phyloP scores from a whole-genome alignment of 805 yeast species.

The Henningerozyma blattae region DNA sequence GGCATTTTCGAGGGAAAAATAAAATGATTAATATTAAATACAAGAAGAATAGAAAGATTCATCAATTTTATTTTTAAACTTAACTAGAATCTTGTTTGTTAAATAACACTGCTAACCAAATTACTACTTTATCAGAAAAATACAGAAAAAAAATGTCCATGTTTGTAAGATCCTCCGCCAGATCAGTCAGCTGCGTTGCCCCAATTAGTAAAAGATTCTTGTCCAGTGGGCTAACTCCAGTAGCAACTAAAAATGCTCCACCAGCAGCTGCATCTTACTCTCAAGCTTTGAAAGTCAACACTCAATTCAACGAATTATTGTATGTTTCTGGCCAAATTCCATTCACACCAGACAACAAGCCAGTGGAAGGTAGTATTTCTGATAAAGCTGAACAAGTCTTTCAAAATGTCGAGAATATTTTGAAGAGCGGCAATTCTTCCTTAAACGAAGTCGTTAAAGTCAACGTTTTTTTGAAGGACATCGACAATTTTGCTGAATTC shows the following conservation, averaged over 20 bases:
- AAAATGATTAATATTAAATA: too few relatives aligned
- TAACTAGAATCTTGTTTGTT: too few relatives aligned
- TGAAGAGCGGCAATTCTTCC: constrained; percentile 77
- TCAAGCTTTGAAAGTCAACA: constrained; percentile 74
- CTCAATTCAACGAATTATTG: constrained; percentile 48
- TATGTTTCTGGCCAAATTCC: constrained; percentile 96
- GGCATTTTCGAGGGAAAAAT: too few relatives aligned
- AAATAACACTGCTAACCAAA: too few relatives aligned
- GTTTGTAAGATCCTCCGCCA: too few relatives aligned
- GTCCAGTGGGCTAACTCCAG: constrained; percentile 28
- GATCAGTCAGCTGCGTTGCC: not conserved
- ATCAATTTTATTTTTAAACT: too few relatives aligned
- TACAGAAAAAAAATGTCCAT: too few relatives aligned
- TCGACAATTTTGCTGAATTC: constrained; percentile 73
- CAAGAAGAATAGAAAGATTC: too few relatives aligned
- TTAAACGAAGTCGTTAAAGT: constrained; percentile 76
- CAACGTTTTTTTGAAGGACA: constrained; percentile 84
- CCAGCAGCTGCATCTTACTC: constrained; percentile 96
- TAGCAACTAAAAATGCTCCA: constrained; percentile 71
- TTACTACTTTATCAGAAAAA: too few relatives aligned
- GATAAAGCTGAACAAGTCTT: constrained; percentile 70
- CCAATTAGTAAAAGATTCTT: too few relatives aligned
- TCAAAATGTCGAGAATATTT: constrained; percentile 54
- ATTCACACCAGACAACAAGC: constrained; percentile 68
- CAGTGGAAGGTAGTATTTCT: constrained; percentile 62